A percentile compares a stretch with the other conserved stretches of the same genome.
These are phyloP conservation scores for Colletotrichum eleusines DNA, from an alignment of 2,329 filamentous ascomycete species.

Conservation along the genomic window DNA sequence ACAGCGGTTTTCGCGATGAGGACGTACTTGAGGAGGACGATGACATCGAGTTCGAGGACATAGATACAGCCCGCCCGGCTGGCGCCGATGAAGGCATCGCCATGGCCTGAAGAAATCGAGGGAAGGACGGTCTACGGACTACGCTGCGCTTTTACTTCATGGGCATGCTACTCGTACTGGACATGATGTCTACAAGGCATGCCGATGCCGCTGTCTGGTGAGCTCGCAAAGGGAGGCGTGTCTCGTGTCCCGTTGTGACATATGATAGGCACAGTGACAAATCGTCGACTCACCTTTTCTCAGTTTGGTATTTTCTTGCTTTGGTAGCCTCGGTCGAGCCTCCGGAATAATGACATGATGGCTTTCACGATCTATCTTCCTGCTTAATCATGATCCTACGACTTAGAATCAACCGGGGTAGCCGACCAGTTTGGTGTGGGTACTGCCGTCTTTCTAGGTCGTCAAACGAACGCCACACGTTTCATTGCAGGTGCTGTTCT, in stretches of 20 bases:
- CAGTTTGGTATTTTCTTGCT: conserved; percentile 10
- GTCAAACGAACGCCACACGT: neutral
- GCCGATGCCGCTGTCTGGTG: neutral
- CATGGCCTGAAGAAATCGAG: conserved; percentile 13
- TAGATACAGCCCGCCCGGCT: conserved; percentile 48
- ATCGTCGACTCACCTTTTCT: neutral
- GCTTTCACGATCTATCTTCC: conserved; percentile 21
- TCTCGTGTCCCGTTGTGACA: neutral
- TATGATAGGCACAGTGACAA: neutral
- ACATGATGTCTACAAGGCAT: neutral
- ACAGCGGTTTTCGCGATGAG: conserved; percentile 83
- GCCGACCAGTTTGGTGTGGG: neutral
- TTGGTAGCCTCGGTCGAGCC: conserved; percentile 24
- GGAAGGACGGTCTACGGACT: neutral
- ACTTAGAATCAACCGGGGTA: neutral
- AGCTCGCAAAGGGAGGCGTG: neutral
- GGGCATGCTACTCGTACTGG: neutral
- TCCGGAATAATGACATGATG: conserved; percentile 36
- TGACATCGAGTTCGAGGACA: conserved; percentile 56
- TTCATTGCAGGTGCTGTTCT: neutral
- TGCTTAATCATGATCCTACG: neutral
- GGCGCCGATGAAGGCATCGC: conserved; percentile 38
- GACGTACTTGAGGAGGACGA: conserved; percentile 70
- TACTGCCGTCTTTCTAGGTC: neutral
- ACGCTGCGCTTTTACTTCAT: neutral